Percentiles rank a stretch among this genome's conserved stretches.
phyloP scores from a whole-genome alignment of 768 basidiomycete genomes.

The Serendipita sp. region DNA sequence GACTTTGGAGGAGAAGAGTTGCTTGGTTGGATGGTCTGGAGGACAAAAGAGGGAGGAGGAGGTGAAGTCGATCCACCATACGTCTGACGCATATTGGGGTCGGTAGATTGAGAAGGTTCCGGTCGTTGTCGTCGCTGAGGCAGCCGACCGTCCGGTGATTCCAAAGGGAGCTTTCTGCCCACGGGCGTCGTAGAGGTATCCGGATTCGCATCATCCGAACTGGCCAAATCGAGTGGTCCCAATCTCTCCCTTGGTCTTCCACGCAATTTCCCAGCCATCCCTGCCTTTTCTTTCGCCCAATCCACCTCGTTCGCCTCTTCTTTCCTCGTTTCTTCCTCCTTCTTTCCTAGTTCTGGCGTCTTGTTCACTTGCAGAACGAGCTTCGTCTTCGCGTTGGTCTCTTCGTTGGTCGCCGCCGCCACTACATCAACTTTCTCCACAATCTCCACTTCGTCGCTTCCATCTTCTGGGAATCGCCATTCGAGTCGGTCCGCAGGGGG shows the following conservation, averaged over 20 bases:
- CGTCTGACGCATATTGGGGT: not conserved
- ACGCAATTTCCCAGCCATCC: not conserved
- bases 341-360: not conserved
- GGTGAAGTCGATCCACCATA: not conserved
- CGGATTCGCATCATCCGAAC: not conserved
- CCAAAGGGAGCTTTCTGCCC: not conserved
- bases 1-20: not conserved
- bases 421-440: not conserved
- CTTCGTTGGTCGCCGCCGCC: too few species aligned
- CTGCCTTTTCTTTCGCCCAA: not conserved
- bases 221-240: not conserved
- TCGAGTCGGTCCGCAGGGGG: not conserved
- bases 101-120: not conserved
- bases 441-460: slow-evolving; percentile 4
- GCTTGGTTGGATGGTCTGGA: too few species aligned
- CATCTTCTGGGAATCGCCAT: not conserved
- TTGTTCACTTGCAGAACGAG: not conserved
- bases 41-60: not conserved
- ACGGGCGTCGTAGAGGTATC: not conserved
- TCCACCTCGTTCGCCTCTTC: not conserved
- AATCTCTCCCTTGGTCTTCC: not conserved
- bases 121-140: not conserved
- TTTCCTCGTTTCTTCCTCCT: too few species aligned
- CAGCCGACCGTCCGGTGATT: not conserved
- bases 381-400: not conserved